Evolutionary conservation across 1,139 yeast species (phyloP), one percentile per base, ranked within the genome.

Genomic region (Yamadazyma atmosphaerica): DNA sequence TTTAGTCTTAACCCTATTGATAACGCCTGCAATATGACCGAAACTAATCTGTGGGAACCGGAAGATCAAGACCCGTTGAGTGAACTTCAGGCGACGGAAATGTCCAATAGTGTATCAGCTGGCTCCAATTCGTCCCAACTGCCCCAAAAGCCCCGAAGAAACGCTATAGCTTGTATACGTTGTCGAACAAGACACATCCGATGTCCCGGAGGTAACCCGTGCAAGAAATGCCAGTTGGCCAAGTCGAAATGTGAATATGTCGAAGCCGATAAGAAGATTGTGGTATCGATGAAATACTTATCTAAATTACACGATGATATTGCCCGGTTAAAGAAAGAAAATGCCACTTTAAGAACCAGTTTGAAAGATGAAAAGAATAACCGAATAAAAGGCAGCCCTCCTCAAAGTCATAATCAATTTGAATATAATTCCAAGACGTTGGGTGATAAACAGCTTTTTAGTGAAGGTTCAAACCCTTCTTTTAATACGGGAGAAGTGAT

Each of bases 131-230:
- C 23, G n/a, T 21, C 10, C 23, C 23, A 21, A 21, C 23, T 7
- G 23, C 23, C 10, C 31, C n/a, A 15, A 6, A 23, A 28, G 21
- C 31, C 19, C 16, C 8, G 31, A 16, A 46, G 75, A 38, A 64
- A 69, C 3, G 54, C 66, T 7, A 50, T 69, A 38, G 77, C 77
- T 1, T 86, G 95, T 55, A 79, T 81, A 12, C 63, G 89, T 34
- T 86, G 95, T 54, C 68, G 95, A 30, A 75, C 79, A 35, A 71
- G 92, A 40, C 95, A 86, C 58, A 81, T 83, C 28, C 76, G 86
- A 46, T 86, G 95, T 54, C 89, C 89, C 9, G 94, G 94, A 1
- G 92, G 88, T 1, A 76, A 81, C 29, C 88, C 90, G 0, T 86
- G 95, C 56, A 62, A 68, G 39, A 81, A 82, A 51, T 86, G 95